Evolutionary conservation across 2,329 filamentous ascomycete genomes (phyloP).

Genomic region (Fusarium sp.): DNA sequence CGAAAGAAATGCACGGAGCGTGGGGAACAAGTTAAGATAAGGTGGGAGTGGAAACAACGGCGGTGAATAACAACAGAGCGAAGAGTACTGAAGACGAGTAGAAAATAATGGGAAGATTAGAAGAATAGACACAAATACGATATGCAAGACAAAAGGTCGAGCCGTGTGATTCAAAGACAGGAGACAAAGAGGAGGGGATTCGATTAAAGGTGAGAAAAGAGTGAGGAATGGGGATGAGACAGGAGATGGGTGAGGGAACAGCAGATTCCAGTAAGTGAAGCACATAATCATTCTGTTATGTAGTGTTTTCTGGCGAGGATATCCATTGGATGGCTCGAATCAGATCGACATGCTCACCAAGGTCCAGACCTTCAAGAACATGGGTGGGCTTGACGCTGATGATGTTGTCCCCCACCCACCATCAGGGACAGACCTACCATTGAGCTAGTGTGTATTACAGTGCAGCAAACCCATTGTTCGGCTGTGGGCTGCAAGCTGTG

Average conservation of each 20-base stretch:
- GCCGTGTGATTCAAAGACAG: not conserved
- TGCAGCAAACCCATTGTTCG: slow-evolving; percentile 3
- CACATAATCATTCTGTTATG: slow-evolving; percentile 24
- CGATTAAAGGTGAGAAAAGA: not conserved
- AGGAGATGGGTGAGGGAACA: slow-evolving; percentile 4
- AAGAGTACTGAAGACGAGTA: not conserved
- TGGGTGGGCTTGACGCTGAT: slow-evolving; percentile 23
- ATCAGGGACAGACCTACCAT: slow-evolving; percentile 29
- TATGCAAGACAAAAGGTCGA: not conserved
- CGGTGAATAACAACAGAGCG: slow-evolving; percentile 5
- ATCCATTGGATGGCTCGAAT: slow-evolving; percentile 28
- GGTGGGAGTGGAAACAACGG: slow-evolving; percentile 8
- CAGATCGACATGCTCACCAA: slow-evolving; percentile 39
- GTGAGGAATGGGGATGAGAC: not conserved
- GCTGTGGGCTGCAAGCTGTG: slow-evolving; percentile 25
- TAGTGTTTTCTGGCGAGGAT: slow-evolving; percentile 17
- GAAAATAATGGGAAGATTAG: not conserved
- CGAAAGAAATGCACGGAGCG: slow-evolving; percentile 38
- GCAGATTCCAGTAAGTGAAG: not conserved
- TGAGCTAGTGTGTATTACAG: slow-evolving; percentile 9
- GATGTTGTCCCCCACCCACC: slow-evolving; percentile 28
- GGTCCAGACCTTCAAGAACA: slow-evolving; percentile 40
- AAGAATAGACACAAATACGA: not conserved
- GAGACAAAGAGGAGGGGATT: not conserved
- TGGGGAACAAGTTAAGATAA: slow-evolving; percentile 16